These are phyloP conservation scores for Paradendryphiella salina DNA, from an alignment of 2,329 filamentous ascomycete genomes.

Conservation along the genomic window DNA sequence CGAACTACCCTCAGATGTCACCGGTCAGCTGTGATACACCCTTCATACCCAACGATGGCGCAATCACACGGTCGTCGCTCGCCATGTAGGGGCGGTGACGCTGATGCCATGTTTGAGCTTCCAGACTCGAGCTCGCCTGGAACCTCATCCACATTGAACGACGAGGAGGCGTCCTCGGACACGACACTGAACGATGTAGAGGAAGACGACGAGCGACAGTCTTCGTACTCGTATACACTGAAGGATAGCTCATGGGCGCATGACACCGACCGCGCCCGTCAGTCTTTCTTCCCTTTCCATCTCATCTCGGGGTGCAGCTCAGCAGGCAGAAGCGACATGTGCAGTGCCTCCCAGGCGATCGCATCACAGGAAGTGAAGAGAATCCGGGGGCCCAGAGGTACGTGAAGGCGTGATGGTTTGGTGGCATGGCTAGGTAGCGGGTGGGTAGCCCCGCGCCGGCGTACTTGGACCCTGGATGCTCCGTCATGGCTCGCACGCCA, in stretches of 20 bases:
- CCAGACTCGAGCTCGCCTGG: conserved; percentile 11
- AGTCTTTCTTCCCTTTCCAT: conserved; percentile 27
- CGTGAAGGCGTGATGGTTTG: conserved; percentile 5
- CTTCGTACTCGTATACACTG: conserved; percentile 4
- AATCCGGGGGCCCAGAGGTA: conserved; percentile 22
- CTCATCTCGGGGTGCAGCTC: conserved; percentile 37
- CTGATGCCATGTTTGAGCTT: conserved; percentile 24
- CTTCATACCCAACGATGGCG: conserved; percentile 10
- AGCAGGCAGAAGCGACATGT: conserved; percentile 34
- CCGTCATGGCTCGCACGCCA: conserved; percentile 29
- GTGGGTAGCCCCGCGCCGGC: conserved; percentile 14
- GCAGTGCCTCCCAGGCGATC: conserved; percentile 33
- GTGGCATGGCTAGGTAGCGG: neutral
- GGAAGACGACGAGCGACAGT: conserved; percentile 2
- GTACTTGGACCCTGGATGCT: conserved; percentile 22
- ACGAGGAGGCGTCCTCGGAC: conserved; percentile 23
- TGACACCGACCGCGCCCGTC: neutral
- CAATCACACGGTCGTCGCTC: conserved; percentile 23
- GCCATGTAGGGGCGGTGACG: conserved; percentile 28
- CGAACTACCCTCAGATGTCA: neutral
- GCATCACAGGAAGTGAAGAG: conserved; percentile 29
- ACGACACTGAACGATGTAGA: conserved; percentile 16
- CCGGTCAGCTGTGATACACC: neutral
- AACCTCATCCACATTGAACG: conserved; percentile 13
- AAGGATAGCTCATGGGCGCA: conserved; percentile 1